Evolutionary conservation across 1,284 basidiomycete species (phyloP), one percentile per base, ranked within the genome.

Genomic region (Agroathelia rolfsii): DNA sequence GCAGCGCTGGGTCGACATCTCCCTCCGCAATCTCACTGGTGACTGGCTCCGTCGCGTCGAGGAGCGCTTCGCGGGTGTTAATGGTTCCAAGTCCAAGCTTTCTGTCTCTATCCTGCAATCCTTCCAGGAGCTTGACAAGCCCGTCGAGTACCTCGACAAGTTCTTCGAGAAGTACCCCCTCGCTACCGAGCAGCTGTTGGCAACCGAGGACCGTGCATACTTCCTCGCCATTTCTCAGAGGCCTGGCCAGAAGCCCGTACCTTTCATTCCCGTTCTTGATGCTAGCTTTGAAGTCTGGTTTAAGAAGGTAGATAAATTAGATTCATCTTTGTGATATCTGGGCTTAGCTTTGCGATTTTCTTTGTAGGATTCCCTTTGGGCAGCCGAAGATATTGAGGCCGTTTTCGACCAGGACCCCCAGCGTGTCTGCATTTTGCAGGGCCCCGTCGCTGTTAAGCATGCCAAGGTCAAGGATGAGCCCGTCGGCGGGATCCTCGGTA

Each of bases 341-440:
- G 3, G 16, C 38, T 17, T 35, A 34, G 34, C 39, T 56, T 15
- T 58, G 31, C 3, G 5, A 26, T 30, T 23, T 6, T 32, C 3
- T 40, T 52, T 37, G 35, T 53, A 90, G 86, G 93, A 96, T 58
- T 96, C 93, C 11, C 75, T 97, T 5, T 97, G 94, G 94, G 87
- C 89, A 28, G 84, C 92, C 5, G 95, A 98, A 59, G 94, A 99
- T 54, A 90, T 98, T 46, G 94, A 98, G 44, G 94, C 92, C 10
- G 90, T 98, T 24, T 93, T 97, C 48, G 95, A 96, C 59, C 90
- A 93, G 61, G 93, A 96, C 57, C 88, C 94, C 19, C 88, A 98
- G 60, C 83, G 95, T 46, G 93, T 98, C 23, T 95, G 90, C 55
- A 95, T 98, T 49, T 74, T 98, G 31, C 93, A 96, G 59, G 94